Base-by-base conservation (phyloP, 2,329 filamentous ascomycete genomes). In the Calonectria naviculata region DNA sequence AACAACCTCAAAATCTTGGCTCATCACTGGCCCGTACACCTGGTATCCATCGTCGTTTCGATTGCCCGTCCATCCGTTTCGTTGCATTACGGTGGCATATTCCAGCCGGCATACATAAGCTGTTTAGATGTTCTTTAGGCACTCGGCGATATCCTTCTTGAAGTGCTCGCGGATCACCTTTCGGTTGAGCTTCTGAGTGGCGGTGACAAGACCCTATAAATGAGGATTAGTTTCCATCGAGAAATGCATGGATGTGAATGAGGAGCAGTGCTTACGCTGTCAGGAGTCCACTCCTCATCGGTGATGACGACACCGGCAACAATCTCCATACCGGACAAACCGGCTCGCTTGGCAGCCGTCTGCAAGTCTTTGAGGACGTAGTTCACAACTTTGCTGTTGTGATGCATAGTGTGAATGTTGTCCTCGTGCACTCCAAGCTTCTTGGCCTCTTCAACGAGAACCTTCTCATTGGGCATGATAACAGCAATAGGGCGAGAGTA, bases 201-300 rank as follows among this genome's bases (percentile, higher is more conserved):
- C 89, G 36, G 89, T 91, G 34, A 90, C 89, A 31, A 91, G 83
- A 3, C 89, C 89, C 89, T 91, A 68, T n/a, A 56, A 31, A 17
- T 36, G 13, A 44, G 41, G 13, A 7, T 83, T 76, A 80, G 73
- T 64, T 69, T 65, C 15, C 15, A 21, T 47, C 65, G 41, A 24
- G 9, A 9, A n/a, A 54, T 31, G 13, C 17, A 3, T 5, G 28
- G 26, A 58, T 9, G 21, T 12, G 38, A 36, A 31, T 17, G 17
- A 6, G 38, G 19, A n/a, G 24, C 41, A 56, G 49, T 69, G 89
- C 93, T 92, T 86, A 96, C 94, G 80, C 92, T 97, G 70, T 91
- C 89, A 65, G 95, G 93, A 67, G 93, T 96, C 95, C 95, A 97
- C 83, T 97, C 95, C 80, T 96, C 94, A 74, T 96, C 93, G 0